phyloP scores from a whole-genome alignment of 2,329 filamentous ascomycete genomes.

The Aureobasidium pullulans region DNA sequence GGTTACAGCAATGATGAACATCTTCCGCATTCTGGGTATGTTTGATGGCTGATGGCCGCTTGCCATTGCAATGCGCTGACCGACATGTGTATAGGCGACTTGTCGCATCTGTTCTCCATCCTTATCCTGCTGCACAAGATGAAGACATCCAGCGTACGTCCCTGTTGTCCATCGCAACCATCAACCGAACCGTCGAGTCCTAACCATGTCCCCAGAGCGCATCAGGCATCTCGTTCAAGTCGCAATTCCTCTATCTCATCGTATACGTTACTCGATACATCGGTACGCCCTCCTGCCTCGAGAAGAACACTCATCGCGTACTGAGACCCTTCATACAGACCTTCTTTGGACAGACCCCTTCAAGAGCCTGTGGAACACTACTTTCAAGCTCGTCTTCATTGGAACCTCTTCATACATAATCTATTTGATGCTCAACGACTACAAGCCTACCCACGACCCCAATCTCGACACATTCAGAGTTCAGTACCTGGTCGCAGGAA shows the following conservation, averaged over 20 bases:
- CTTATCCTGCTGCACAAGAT: slow-evolving; percentile 96
- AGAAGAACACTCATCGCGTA: slow-evolving; percentile 27
- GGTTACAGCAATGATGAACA: slow-evolving; percentile 47
- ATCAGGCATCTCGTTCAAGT: slow-evolving; percentile 97
- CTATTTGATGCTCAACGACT: slow-evolving; percentile 96
- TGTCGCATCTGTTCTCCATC: slow-evolving; percentile 92
- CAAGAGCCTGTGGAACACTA: slow-evolving; percentile 68
- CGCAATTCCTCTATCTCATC: slow-evolving; percentile 86
- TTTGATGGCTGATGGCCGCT: slow-evolving; percentile 12
- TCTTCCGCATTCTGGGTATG: slow-evolving; percentile 61
- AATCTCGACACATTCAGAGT: slow-evolving; percentile 97
- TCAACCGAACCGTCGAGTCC: not conserved
- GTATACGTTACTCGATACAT: slow-evolving; percentile 94
- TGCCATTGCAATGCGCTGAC: slow-evolving; percentile 13
- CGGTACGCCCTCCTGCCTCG: slow-evolving; percentile 17
- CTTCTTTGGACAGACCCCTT: slow-evolving; percentile 71
- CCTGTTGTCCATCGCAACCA: not conserved
- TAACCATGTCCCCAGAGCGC: slow-evolving; percentile 61
- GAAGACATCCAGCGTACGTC: slow-evolving; percentile 72
- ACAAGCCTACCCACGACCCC: slow-evolving; percentile 94
- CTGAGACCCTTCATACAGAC: slow-evolving; percentile 39
- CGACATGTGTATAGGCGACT: slow-evolving; percentile 58
- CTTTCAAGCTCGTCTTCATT: slow-evolving; percentile 96
- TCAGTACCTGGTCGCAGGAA: slow-evolving; percentile 81
- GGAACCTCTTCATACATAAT: slow-evolving; percentile 84